Conservation (phyloP, 139 green algal species). For the Pseudopediastrum boryanum region DNA sequence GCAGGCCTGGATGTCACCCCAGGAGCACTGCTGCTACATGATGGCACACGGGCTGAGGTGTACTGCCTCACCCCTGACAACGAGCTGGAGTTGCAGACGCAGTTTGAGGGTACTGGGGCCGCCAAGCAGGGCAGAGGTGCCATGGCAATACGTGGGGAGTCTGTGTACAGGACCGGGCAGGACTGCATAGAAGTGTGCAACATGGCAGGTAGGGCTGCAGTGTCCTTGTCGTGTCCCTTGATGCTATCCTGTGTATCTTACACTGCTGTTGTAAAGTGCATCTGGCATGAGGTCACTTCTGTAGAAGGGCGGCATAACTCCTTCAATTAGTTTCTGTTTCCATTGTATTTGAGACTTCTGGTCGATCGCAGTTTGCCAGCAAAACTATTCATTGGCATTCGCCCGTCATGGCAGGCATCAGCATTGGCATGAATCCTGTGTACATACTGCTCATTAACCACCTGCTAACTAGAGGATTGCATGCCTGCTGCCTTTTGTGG, state of each 20-base stretch:
- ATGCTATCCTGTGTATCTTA: neutral
- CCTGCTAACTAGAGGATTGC: no score
- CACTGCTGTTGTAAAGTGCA: neutral
- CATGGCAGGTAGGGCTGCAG: conserved; percentile 40
- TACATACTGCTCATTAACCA: neutral
- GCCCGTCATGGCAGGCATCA: neutral
- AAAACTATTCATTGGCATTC: neutral
- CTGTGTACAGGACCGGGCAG: conserved; percentile 55
- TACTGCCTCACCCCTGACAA: neutral
- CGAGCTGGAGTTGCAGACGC: neutral
- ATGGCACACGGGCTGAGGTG: conserved; percentile 40
- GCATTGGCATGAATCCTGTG: neutral
- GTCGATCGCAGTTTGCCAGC: neutral
- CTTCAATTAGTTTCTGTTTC: no score
- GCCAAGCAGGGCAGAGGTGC: conserved; percentile 8
- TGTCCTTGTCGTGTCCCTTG: neutral
- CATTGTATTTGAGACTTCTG: no score
- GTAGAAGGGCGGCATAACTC: neutral
- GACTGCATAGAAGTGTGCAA: conserved; percentile 61
- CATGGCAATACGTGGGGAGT: conserved; percentile 68
- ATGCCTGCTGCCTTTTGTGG: neutral
- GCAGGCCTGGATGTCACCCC: conserved; percentile 57
- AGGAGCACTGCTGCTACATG: conserved; percentile 59
- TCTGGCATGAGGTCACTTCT: neutral
- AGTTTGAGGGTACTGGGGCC: conserved; percentile 41